phyloP scores from a whole-genome alignment of 2,329 filamentous ascomycete genomes.

The Alternaria sp. region DNA sequence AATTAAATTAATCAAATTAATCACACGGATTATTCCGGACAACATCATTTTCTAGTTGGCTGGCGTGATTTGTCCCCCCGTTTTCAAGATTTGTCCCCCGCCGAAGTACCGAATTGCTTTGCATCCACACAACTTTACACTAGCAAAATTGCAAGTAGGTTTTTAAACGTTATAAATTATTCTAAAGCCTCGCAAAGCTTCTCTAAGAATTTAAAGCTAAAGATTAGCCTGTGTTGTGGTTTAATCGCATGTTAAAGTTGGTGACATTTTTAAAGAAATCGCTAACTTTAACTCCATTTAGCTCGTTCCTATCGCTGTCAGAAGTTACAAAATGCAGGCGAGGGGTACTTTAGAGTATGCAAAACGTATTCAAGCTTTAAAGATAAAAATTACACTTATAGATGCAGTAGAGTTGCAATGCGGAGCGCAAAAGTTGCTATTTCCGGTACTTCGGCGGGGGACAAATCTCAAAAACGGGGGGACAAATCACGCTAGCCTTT shows the following conservation, averaged over 20 bases:
- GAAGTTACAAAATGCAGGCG: too few species aligned
- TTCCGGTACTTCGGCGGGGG: constrained; percentile 15
- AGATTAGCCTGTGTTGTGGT: too few species aligned
- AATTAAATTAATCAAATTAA: constrained; percentile 5
- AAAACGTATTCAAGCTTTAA: constrained; percentile 10
- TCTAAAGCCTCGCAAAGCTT: too few species aligned
- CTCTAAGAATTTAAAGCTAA: too few species aligned
- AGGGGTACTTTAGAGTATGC: constrained; percentile 11
- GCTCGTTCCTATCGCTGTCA: too few species aligned
- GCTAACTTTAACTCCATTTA: too few species aligned
- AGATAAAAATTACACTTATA: constrained; percentile 18
- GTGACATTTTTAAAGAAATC: too few species aligned
- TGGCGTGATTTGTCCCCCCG: constrained; percentile 13
- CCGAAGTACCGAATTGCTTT: constrained; percentile 16
- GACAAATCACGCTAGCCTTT: constrained; percentile 13
- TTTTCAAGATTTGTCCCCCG: too few species aligned
- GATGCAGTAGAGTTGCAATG: too few species aligned
- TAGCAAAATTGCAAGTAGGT: constrained; percentile 7
- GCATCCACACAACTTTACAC: constrained; percentile 16
- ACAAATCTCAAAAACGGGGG: constrained; percentile 8
- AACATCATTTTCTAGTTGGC: too few species aligned
- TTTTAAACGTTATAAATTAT: constrained; percentile 5
- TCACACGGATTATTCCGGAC: too few species aligned
- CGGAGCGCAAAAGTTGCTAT: constrained; percentile 15
- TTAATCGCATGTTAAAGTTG: too few species aligned